Evolutionary conservation across 805 yeast species (phyloP).

Genomic region (Candida chauliodis): DNA sequence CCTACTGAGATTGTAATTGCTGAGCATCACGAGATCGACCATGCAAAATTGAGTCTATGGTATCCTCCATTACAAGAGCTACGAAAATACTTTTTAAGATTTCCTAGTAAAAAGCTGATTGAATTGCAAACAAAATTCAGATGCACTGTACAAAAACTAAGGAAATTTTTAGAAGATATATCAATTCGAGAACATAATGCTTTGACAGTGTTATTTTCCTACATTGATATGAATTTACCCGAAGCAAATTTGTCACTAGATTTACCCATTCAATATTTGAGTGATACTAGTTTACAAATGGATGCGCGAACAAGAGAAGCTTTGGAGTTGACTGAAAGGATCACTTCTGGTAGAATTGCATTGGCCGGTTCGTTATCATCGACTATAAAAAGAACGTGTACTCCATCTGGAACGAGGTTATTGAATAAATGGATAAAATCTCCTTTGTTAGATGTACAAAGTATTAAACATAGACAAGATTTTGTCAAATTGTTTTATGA

Average conservation of each 20-base stretch:
- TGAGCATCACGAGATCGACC: constrained; percentile 37
- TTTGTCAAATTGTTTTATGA: constrained; percentile 31
- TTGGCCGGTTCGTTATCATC: constrained; percentile 67
- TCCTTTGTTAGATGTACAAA: constrained; percentile 62
- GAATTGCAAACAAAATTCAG: constrained; percentile 32
- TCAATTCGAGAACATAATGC: constrained; percentile 55
- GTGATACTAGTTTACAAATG: constrained; percentile 61
- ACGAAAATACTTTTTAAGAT: constrained; percentile 57
- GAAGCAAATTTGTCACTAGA: constrained; percentile 59
- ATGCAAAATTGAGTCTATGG: constrained; percentile 48
- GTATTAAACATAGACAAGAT: constrained; percentile 49
- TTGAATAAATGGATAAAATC: constrained; percentile 77
- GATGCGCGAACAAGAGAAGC: constrained; percentile 79
- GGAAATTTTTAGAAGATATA: constrained; percentile 29
- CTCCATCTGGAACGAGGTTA: constrained; percentile 79
- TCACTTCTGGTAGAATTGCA: constrained; percentile 42
- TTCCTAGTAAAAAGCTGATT: constrained; percentile 33
- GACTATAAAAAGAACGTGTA: constrained; percentile 69
- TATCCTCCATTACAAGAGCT: constrained; percentile 56
- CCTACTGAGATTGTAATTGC: constrained; percentile 78
- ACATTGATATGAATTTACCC: constrained; percentile 72
- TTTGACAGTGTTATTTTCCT: constrained; percentile 55
- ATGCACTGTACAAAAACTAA: constrained; percentile 32
- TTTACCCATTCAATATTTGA: constrained; percentile 57
- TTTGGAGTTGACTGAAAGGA: constrained; percentile 63